Percentiles rank a stretch among this genome's conserved stretches.
These are phyloP conservation scores for Mortierella alpina DNA, from an alignment of 192 early-diverging fungal genomes.

Conservation along the genomic window DNA sequence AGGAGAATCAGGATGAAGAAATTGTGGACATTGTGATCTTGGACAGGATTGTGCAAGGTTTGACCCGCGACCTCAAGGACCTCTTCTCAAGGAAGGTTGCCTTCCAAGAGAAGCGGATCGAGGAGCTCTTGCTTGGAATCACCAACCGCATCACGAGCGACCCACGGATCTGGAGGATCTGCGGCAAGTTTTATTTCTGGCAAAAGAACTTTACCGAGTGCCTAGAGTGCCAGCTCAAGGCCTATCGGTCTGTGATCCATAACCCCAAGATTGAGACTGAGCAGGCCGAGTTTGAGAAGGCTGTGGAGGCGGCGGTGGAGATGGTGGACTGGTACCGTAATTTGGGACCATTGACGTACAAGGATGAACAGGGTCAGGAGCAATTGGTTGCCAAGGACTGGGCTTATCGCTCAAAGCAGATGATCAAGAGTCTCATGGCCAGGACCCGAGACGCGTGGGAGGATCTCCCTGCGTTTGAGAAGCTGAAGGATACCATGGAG, in stretches of 20 bases:
- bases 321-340: conserved; percentile 84
- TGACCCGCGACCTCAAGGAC: conserved; percentile 69
- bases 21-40: conserved; percentile 88
- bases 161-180: conserved; percentile 80
- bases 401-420: conserved; percentile 85
- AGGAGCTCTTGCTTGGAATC: conserved; percentile 77
- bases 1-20: conserved; percentile 76
- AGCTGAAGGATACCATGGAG: conserved; percentile 70
- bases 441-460: conserved; percentile 82
- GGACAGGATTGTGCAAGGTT: conserved; percentile 73
- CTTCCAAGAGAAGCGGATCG: conserved; percentile 63
- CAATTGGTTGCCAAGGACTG: conserved; percentile 86
- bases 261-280: conserved; percentile 82
- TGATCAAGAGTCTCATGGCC: conserved; percentile 86
- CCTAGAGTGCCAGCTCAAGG: conserved; percentile 85
- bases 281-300: conserved; percentile 74
- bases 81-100: conserved; percentile 61
- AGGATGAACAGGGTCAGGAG: conserved; percentile 50
- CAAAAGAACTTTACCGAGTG: conserved; percentile 69
- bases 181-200: conserved; percentile 82
- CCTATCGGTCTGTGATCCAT: conserved; percentile 84
- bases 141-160: conserved; percentile 79
- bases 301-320: conserved; percentile 76
- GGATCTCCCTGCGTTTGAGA: conserved; percentile 67
- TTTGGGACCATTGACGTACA: conserved; percentile 70